These are phyloP conservation scores for Aegilops tauschii DNA, from an alignment of 176 grass and related monocot genomes.

Conservation along the genomic window DNA sequence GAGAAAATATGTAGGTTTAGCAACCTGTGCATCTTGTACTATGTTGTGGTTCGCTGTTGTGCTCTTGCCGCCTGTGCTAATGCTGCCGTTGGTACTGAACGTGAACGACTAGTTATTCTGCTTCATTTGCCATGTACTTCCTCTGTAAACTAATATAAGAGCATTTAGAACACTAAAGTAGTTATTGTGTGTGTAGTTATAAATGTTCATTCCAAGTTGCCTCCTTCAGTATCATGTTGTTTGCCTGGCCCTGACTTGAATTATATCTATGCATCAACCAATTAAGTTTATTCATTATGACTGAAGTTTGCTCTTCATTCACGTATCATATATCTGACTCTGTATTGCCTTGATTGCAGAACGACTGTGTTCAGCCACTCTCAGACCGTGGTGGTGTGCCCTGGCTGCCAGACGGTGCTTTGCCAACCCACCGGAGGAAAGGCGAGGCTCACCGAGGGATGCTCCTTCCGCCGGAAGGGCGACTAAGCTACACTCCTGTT, in stretches of 20 bases:
- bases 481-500: neutral
- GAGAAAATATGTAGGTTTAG: neutral
- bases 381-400: slow-evolving; percentile 4
- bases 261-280: neutral
- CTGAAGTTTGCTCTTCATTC: neutral
- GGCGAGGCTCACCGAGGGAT: slow-evolving; percentile 5
- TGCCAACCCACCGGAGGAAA: slow-evolving; percentile 11
- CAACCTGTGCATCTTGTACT: neutral
- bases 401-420: neutral
- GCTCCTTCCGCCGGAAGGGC: slow-evolving; percentile 10
- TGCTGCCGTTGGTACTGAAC: neutral
- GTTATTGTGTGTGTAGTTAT: neutral
- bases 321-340: neutral
- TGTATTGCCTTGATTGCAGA: neutral
- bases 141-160: too few species aligned
- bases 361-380: slow-evolving; percentile 15
- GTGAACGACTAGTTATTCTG: neutral
- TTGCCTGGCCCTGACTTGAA: neutral
- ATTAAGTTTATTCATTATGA: neutral
- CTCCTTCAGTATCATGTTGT: neutral
- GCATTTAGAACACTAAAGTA: too few species aligned
- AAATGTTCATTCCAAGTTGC: too few species aligned
- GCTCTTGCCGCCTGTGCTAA: neutral
- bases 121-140: too few species aligned
- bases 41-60: neutral